phyloP scores from a whole-genome alignment of 2,329 filamentous ascomycete genomes.

The Mycogone perniciosa region DNA sequence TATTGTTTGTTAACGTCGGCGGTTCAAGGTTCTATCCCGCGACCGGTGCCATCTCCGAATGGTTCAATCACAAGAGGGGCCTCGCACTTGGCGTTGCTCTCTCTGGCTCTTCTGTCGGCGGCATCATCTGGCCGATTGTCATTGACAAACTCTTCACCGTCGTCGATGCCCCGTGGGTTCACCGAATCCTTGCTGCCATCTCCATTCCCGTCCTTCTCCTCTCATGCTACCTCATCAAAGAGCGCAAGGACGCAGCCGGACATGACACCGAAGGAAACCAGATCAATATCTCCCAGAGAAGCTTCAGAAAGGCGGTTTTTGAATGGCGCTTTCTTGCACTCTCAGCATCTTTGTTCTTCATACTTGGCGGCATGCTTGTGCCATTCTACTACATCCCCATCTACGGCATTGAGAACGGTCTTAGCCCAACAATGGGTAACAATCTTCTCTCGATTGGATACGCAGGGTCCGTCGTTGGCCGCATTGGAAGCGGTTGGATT shows the following conservation, averaged over 20 bases:
- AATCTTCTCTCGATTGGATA: conserved; percentile 59
- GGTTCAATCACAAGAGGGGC: conserved; percentile 25
- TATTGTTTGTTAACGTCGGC: background rate
- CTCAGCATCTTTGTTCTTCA: conserved; percentile 19
- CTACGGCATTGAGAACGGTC: conserved; percentile 42
- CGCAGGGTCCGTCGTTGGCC: conserved; percentile 46
- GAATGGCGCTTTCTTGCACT: conserved; percentile 20
- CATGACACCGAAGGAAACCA: conserved; percentile 14
- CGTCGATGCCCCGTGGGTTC: conserved; percentile 13
- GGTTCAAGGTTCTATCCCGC: conserved; percentile 25
- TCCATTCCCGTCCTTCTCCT: conserved; percentile 21
- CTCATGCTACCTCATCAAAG: conserved; percentile 24
- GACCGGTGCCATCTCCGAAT: conserved; percentile 23
- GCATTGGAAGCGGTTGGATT: conserved; percentile 45
- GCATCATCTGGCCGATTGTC: conserved; percentile 25
- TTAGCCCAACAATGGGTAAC: conserved; percentile 47
- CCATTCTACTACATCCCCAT: conserved; percentile 34
- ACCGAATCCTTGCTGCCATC: conserved; percentile 18
- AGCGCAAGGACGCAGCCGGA: conserved; percentile 15
- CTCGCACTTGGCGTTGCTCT: conserved; percentile 27
- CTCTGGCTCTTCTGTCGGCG: conserved; percentile 27
- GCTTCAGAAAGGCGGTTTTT: conserved; percentile 22
- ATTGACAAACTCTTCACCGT: conserved; percentile 15
- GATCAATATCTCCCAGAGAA: conserved; percentile 9
- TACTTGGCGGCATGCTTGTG: conserved; percentile 25